These are phyloP conservation scores for Stemphylium vesicarium DNA, from an alignment of 2,329 filamentous ascomycete genomes.

Conservation along the genomic window DNA sequence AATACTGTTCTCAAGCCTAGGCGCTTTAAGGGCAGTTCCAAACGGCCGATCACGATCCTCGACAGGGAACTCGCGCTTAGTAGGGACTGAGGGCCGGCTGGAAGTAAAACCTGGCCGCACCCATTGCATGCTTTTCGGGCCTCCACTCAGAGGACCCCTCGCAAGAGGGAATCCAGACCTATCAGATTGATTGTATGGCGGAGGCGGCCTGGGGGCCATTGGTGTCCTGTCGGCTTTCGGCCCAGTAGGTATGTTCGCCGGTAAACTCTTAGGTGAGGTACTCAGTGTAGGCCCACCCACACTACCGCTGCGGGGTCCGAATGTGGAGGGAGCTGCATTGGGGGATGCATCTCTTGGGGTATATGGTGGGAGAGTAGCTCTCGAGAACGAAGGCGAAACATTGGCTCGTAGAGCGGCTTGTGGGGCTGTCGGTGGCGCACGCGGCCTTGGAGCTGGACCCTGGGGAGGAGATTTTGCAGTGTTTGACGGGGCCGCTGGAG, in stretches of 20 bases:
- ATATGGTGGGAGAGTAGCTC: conserved; percentile 34
- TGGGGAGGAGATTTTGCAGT: conserved; percentile 39
- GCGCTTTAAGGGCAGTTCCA: conserved; percentile 42
- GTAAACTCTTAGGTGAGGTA: conserved; percentile 46
- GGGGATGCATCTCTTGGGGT: conserved; percentile 38
- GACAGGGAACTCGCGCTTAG: conserved; percentile 53
- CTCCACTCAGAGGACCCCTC: conserved; percentile 42
- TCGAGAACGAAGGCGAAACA: conserved; percentile 42
- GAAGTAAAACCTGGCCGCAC: conserved; percentile 50
- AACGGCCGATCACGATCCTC: conserved; percentile 52
- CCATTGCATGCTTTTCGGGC: conserved; percentile 52
- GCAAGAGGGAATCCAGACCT: conserved; percentile 35
- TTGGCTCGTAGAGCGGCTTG: conserved; percentile 41
- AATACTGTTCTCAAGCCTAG: conserved; percentile 36
- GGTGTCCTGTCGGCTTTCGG: conserved; percentile 47
- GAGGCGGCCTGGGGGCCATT: conserved; percentile 39
- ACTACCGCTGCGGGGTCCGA: conserved; percentile 32
- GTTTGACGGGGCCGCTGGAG: conserved; percentile 11
- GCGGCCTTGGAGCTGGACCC: conserved; percentile 35
- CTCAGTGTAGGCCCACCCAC: conserved; percentile 31
- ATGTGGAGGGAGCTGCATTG: conserved; percentile 28
- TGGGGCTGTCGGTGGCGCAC: conserved; percentile 42
- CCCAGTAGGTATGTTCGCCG: conserved; percentile 49
- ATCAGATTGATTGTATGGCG: conserved; percentile 39
- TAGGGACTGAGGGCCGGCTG: conserved; percentile 46